Conservation (phyloP, 176 grass and related monocot genomes). For the Bothriochloa decipiens region DNA sequence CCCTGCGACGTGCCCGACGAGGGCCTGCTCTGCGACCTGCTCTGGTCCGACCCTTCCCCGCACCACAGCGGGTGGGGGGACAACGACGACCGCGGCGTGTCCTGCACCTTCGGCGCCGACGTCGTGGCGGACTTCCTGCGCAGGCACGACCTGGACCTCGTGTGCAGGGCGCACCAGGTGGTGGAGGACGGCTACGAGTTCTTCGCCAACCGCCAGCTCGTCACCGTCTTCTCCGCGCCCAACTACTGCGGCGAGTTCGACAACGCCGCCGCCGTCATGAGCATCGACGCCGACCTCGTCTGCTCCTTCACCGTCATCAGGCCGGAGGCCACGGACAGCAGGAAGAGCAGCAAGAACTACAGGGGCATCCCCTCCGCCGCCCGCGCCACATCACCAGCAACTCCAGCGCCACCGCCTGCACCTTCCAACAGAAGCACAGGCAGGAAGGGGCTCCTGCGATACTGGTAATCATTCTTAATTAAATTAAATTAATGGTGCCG, state of each 20-base stretch:
- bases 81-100: constrained; percentile 62
- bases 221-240: constrained; percentile 55
- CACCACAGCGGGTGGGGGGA: constrained; percentile 32
- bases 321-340: not conserved
- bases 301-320: constrained; percentile 53
- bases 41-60: constrained; percentile 62
- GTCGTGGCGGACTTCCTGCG: constrained; percentile 48
- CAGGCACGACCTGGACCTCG: constrained; percentile 60
- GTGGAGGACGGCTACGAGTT: constrained; percentile 57
- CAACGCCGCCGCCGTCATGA: constrained; percentile 50
- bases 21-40: constrained; percentile 70
- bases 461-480: too few species aligned
- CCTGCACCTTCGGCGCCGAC: constrained; percentile 65
- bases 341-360: too few species aligned
- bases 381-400: not conserved
- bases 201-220: constrained; percentile 36
- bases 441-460: constrained; percentile 2
- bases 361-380: not conserved
- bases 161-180: constrained; percentile 74
- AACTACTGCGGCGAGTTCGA: constrained; percentile 67
- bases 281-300: constrained; percentile 43
- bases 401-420: too few species aligned
- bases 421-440: too few species aligned
- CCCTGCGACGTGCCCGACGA: constrained; percentile 57
- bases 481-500: too few species aligned